These are phyloP conservation scores for Malus domestica DNA, from an alignment of 306 rosid species.

Conservation along the genomic window ASM211411v1 NC_041803.1:2833001-2833500, in stretches of 20 bases:
- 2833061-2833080: neutral
- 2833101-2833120: neutral
- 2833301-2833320: conserved; percentile 83
- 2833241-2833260: neutral
- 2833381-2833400: conserved; percentile 59
- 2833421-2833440: conserved; percentile 46
- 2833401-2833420: conserved; percentile 42
- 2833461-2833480: conserved; percentile 90
- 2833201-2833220: neutral
- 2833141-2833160: neutral
- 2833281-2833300: conserved; percentile 35
- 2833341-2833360: conserved; percentile 90
- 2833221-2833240: neutral
- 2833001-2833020: neutral
- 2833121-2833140: neutral
- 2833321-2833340: conserved; percentile 66
- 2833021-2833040: neutral
- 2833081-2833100: neutral
- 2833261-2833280: neutral
- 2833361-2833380: conserved; percentile 86
- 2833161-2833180: neutral
- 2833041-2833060: neutral
- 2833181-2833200: neutral
- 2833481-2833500: conserved; percentile 82
- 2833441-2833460: conserved; percentile 72